Conservation (phyloP, 2,329 filamentous ascomycete genomes). For the Exophiala calicioides region DNA sequence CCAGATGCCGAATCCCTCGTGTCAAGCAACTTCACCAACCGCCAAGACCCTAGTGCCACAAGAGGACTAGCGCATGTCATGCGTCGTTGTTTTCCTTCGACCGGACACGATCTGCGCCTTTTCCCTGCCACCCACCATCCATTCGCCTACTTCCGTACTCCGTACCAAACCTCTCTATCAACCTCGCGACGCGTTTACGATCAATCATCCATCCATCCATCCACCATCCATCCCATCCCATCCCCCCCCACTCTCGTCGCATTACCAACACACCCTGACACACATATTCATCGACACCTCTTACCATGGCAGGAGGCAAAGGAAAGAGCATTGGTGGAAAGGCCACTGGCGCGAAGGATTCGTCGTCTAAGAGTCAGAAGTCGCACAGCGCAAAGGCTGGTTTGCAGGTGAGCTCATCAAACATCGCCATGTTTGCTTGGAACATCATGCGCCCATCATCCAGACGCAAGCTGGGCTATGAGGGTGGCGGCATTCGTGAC, state of each 20-base stretch:
- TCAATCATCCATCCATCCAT: no score
- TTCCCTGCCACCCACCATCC: constrained; percentile 52
- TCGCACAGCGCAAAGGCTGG: constrained; percentile 91
- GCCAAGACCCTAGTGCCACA: constrained; percentile 6
- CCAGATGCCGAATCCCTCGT: no score
- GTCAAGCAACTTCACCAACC: not conserved
- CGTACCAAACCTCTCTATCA: constrained; percentile 12
- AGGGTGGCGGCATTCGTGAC: no score
- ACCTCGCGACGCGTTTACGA: constrained; percentile 21
- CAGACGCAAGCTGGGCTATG: constrained; percentile 15
- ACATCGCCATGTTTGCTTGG: no score
- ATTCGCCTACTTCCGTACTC: constrained; percentile 4
- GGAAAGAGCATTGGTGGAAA: constrained; percentile 90
- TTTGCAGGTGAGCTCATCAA: constrained; percentile 74
- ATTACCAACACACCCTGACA: constrained; percentile 5
- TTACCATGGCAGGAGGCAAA: constrained; percentile 80
- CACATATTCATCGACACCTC: constrained; percentile 11
- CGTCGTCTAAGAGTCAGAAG: constrained; percentile 86
- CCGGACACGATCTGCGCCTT: constrained; percentile 47
- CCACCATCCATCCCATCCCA: constrained; percentile 16
- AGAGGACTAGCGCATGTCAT: constrained; percentile 15
- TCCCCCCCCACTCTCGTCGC: constrained; percentile 14
- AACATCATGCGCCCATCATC: not conserved
- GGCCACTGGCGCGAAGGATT: constrained; percentile 75
- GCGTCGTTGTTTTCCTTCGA: constrained; percentile 11